Base-by-base conservation (phyloP, 768 basidiomycete species). In the Hygrocybe coccinea region DNA sequence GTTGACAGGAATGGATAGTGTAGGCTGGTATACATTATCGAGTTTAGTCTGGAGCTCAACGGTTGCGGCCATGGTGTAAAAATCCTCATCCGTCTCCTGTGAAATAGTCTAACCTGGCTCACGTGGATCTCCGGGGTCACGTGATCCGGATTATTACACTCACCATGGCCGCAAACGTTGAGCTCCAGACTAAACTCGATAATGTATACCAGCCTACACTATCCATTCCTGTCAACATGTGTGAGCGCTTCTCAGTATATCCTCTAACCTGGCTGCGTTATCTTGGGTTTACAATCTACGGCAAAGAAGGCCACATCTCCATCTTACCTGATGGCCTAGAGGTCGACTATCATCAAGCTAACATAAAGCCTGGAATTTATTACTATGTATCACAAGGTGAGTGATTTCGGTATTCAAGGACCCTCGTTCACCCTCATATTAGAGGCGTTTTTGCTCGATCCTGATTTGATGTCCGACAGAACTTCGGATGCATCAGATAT, bases 391-490 rank as follows among this genome's bases (percentile, higher is more conserved):
- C 57, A 25, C 54, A 53, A 58, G 57, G 60, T 38, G 46, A 60
- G 54, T 52, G 44, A 52, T 48, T 58, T 56, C 44, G 49, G 44
- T 43, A 36, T 55, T 22, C 43, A 38, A 58, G 56, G 45, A 52
- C 46, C 50, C 49, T 38, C 51, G 47, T 52, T 52, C 25, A 52
- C 53, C 19, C 52, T 55, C 41, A 58, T 58, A 54, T 49, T 50
- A 60, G 60, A 52, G 17, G 19, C 53, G 45, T 52, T 39, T 56
- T 48, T 56, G 44, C 57, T 60, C 52, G 59, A 58, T 52, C 59
- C 59, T 50, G 46, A 60, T 56, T 54, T 58, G 60, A 60, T 60
- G 60, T 44, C 59, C 44, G 37, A 59, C 11, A 58, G 68, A 52
- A 52, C 50, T 41, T 60, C 49, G 56, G 54, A 47, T 46, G 25